A percentile compares a stretch with the other conserved stretches of the same genome.
Evolutionary conservation across 495 filamentous ascomycete species (phyloP).

Genomic region (Diplogelasinospora grovesii): DNA sequence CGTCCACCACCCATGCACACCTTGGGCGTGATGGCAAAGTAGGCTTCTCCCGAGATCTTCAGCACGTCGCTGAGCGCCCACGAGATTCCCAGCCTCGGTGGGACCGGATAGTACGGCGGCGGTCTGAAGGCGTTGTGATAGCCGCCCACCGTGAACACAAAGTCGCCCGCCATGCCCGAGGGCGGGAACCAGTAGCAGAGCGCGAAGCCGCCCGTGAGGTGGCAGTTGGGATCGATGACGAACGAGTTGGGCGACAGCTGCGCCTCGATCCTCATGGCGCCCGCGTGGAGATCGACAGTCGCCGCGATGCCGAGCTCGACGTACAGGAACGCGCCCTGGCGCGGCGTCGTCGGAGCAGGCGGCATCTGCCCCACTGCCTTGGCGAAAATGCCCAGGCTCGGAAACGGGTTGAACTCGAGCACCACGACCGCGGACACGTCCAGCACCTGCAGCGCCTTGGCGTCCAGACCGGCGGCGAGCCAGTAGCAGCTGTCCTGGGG

Average conservation of each 20-base stretch:
- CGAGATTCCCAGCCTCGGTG: slow-evolving; percentile 37
- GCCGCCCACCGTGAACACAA: slow-evolving; percentile 47
- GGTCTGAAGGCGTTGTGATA: slow-evolving; percentile 36
- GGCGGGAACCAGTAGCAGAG: slow-evolving; percentile 38
- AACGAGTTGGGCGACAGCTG: slow-evolving; percentile 37
- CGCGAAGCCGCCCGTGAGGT: slow-evolving; percentile 42
- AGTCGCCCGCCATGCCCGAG: slow-evolving; percentile 31
- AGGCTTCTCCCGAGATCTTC: slow-evolving; percentile 36
- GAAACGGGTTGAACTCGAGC: slow-evolving; percentile 18
- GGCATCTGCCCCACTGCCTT: slow-evolving; percentile 32
- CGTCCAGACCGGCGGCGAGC: slow-evolving; percentile 36
- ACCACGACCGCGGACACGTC: slow-evolving; percentile 32
- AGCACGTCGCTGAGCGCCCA: slow-evolving; percentile 29
- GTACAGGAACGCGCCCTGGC: slow-evolving; percentile 24
- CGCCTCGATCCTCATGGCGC: slow-evolving; percentile 34
- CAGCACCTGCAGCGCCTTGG: slow-evolving; percentile 37
- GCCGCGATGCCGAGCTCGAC: slow-evolving; percentile 34
- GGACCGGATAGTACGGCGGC: slow-evolving; percentile 37
- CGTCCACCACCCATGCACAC: slow-evolving; percentile 41
- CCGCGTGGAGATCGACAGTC: slow-evolving; percentile 29
- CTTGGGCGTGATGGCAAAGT: slow-evolving; percentile 49
- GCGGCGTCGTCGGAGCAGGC: background rate
- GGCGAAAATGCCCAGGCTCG: slow-evolving; percentile 34
- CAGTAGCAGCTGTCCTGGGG: slow-evolving; percentile 26
- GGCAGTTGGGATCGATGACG: slow-evolving; percentile 34